Conservation (phyloP, 2,329 filamentous ascomycete genomes). For the Ophiostoma ulmi region DNA sequence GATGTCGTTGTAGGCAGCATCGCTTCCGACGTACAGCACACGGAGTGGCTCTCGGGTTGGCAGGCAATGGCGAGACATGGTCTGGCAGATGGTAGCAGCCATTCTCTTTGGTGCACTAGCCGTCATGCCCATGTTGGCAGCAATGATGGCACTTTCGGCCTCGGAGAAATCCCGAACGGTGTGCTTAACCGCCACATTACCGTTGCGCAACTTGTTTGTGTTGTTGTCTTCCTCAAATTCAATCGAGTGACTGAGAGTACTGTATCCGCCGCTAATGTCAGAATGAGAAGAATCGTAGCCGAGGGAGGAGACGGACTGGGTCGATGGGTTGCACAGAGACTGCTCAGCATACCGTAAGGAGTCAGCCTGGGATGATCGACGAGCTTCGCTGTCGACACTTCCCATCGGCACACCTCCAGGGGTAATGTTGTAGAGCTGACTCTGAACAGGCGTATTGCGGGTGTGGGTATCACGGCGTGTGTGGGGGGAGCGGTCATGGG, state of each 20-base stretch:
- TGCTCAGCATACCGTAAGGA: constrained; percentile 49
- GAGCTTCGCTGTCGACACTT: constrained; percentile 39
- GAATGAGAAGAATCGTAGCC: constrained; percentile 29
- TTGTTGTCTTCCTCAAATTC: constrained; percentile 47
- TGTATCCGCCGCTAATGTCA: constrained; percentile 26
- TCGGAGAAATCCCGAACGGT: constrained; percentile 42
- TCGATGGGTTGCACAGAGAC: constrained; percentile 42
- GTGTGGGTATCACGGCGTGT: constrained; percentile 13
- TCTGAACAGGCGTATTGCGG: constrained; percentile 22
- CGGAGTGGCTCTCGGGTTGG: constrained; percentile 44
- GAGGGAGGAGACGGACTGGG: constrained; percentile 28
- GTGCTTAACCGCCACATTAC: constrained; percentile 44
- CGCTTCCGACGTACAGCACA: constrained; percentile 46
- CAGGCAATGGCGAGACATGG: constrained; percentile 44
- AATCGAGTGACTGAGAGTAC: constrained; percentile 36
- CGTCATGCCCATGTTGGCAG: constrained; percentile 33
- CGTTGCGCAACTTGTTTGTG: constrained; percentile 32
- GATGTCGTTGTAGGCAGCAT: constrained; percentile 39
- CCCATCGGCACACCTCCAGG: constrained; percentile 27
- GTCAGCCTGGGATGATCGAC: constrained; percentile 32
- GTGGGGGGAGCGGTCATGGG: not conserved
- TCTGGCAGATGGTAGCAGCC: constrained; percentile 43
- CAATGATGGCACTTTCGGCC: constrained; percentile 37
- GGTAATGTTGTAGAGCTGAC: constrained; percentile 34
- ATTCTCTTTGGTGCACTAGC: constrained; percentile 36